A percentile compares a stretch with the other conserved stretches of the same genome.
Conservation (phyloP, 2,329 filamentous ascomycete species). For the Epichloe typhina region DNA sequence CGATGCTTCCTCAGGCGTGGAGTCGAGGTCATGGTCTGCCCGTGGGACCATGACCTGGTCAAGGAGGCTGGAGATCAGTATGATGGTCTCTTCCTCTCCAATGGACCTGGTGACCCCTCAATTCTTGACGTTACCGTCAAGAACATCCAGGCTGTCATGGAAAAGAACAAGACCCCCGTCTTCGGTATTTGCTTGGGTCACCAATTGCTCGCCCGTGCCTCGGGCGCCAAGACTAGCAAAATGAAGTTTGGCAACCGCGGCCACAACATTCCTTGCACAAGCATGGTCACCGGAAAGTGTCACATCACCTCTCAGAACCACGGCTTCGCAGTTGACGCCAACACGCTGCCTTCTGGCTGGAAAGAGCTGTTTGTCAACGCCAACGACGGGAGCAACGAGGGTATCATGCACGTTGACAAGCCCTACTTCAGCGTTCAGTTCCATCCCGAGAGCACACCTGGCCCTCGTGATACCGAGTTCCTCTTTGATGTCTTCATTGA, state of each 20-base stretch:
- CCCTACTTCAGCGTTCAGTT: conserved; percentile 99
- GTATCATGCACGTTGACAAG: conserved; percentile 73
- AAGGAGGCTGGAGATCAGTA: conserved; percentile 67
- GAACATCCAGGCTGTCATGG: conserved; percentile 63
- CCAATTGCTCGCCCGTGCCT: conserved; percentile 82
- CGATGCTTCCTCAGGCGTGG: conserved; percentile 83
- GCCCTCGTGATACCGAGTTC: conserved; percentile 89
- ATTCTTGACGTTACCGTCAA: conserved; percentile 68
- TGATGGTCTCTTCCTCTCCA: conserved; percentile 94
- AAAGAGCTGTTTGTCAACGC: conserved; percentile 93
- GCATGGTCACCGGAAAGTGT: conserved; percentile 86
- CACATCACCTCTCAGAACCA: conserved; percentile 99
- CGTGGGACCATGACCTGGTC: conserved; percentile 90
- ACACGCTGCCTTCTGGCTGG: conserved; percentile 66
- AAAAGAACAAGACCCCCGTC: conserved; percentile 70
- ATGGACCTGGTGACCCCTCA: conserved; percentile 90
- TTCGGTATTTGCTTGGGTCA: conserved; percentile 96
- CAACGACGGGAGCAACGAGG: conserved; percentile 96
- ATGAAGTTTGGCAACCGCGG: conserved; percentile 98
- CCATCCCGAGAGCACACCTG: conserved; percentile 92
- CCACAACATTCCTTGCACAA: conserved; percentile 97
- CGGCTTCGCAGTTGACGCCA: conserved; percentile 81
- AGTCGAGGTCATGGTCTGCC: conserved; percentile 86
- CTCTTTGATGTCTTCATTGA: conserved; percentile 94
- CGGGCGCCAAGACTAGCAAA: conserved; percentile 85